Conservation (phyloP, 1,284 basidiomycete genomes). For the Butyriboletus appendiculatus region DNA sequence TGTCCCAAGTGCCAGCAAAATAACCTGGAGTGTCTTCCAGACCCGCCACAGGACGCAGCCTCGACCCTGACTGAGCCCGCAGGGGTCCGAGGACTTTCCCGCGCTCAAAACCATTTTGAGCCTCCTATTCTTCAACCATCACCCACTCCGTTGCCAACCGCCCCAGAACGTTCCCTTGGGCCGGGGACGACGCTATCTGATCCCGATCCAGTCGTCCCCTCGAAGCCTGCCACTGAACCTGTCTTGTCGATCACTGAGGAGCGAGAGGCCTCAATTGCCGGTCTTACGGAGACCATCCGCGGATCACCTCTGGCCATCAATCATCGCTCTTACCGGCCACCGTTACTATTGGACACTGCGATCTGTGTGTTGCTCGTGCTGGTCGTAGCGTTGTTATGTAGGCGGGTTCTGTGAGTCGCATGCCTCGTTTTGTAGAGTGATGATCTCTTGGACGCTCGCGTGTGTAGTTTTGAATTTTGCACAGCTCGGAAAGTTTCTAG, state of each 20-base stretch:
- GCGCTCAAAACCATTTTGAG: conserved; percentile 11
- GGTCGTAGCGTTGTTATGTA: conserved; percentile 60
- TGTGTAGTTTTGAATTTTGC: conserved; percentile 21
- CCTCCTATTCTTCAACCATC: conserved; percentile 15
- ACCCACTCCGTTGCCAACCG: conserved; percentile 10
- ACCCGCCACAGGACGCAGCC: conserved; percentile 42
- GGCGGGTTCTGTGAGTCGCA: conserved; percentile 52
- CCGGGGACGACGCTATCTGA: conserved; percentile 11
- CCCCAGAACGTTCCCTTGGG: conserved; percentile 23
- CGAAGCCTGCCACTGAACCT: conserved; percentile 14
- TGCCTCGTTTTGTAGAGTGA: conserved; percentile 14
- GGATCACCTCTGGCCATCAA: conserved; percentile 17
- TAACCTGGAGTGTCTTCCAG: conserved; percentile 72
- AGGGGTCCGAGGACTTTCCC: conserved; percentile 29
- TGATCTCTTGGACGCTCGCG: conserved; percentile 21
- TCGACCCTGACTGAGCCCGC: conserved; percentile 22
- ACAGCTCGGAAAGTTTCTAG: conserved; percentile 27
- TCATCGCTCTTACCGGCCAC: conserved; percentile 42
- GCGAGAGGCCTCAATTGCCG: conserved; percentile 9
- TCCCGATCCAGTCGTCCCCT: conserved; percentile 18
- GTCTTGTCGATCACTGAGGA: conserved; percentile 12
- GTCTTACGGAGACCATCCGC: conserved; percentile 17
- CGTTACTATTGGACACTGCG: conserved; percentile 63
- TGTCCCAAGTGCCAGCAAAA: conserved; percentile 74
- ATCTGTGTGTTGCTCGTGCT: conserved; percentile 69